Evolutionary conservation across 2,329 filamentous ascomycete species (phyloP), one percentile per base, ranked within the genome.

Genomic region (Geosmithia putterillii): DNA sequence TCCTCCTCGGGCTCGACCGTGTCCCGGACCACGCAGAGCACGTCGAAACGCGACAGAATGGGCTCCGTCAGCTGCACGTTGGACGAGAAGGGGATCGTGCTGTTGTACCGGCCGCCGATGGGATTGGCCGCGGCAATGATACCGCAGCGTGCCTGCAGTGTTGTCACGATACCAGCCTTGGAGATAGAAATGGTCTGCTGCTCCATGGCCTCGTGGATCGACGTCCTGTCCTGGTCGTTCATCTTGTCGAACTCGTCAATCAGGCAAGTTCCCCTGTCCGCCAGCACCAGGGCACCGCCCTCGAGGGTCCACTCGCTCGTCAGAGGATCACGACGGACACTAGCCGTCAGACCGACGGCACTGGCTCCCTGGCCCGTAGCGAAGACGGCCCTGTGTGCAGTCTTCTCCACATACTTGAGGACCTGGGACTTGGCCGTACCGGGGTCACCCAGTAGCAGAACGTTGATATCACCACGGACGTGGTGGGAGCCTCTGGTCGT

Each of bases 211-310:
- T 98, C 92, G 74, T 98, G 92, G 53, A 98, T 98, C 7, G 88
- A 95, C 1, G 92, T 96, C 50, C 92, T 80, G 62, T 98, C 92
- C 59, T 96, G 88, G 60, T 98, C 92, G 61, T 96, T 96, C 92
- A 98, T 98, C 73, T 98, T 98, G 75, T 98, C 92, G 55, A 98
- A 98, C 64, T 98, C 92, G 55, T 98, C 92, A 49, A 98, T 98
- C 23, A 98, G 72, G 57, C 92, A 96, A 15, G 87, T 95, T 36
- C 92, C 92, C 51, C 86, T 83, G 60, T 98, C 92, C 15, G 92
- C 92, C 44, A 98, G 77, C 55, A 98, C 92, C 10, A 98, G 73
- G 4, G 92, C 92, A 57, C 92, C 92, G 49, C 92, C 92, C 66
- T 98, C 92, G 2, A 98, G 70, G 6, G 92, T 96, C 90, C 92